Conservation (phyloP, 2,329 filamentous ascomycete genomes). For the Cladophialophora psammophila region DNA sequence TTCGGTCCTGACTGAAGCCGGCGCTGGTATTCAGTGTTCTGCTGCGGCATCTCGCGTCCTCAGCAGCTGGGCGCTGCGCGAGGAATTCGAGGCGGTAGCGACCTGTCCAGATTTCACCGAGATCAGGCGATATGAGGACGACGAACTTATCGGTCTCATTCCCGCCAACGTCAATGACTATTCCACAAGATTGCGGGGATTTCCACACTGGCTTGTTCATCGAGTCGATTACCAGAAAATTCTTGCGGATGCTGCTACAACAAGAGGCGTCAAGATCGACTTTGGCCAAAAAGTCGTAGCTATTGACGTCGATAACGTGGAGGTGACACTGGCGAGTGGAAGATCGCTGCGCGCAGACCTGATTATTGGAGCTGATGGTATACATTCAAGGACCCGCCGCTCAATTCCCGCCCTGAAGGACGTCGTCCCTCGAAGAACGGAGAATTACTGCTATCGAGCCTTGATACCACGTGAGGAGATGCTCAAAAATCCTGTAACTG, state of each 20-base stretch:
- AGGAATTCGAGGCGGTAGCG: constrained; percentile 41
- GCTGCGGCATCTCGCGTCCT: constrained; percentile 39
- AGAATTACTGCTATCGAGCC: constrained; percentile 26
- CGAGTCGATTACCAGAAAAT: constrained; percentile 46
- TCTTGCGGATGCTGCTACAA: constrained; percentile 41
- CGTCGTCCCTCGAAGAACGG: constrained; percentile 7
- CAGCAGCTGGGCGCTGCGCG: constrained; percentile 26
- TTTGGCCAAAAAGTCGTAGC: constrained; percentile 16
- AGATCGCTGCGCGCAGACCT: constrained; percentile 25
- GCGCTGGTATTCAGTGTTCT: constrained; percentile 40
- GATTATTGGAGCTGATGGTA: constrained; percentile 29
- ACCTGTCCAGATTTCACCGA: constrained; percentile 43
- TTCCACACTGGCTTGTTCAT: constrained; percentile 45
- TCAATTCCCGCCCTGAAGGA: constrained; percentile 8
- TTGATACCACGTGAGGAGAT: constrained; percentile 28
- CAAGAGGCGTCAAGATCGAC: constrained; percentile 28
- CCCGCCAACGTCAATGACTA: constrained; percentile 43
- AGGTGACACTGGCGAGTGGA: constrained; percentile 11
- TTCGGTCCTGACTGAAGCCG: constrained; percentile 36
- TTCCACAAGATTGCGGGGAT: constrained; percentile 33
- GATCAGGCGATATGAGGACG: constrained; percentile 48
- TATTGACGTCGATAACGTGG: constrained; percentile 15
- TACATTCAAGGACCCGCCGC: constrained; percentile 16
- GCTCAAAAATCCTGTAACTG: constrained; percentile 20
- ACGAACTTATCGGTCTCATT: constrained; percentile 44